Percentiles rank a stretch among this genome's conserved stretches.
Evolutionary conservation across 495 filamentous ascomycete genomes (phyloP).

Genomic region (Daldinia loculata): DNA sequence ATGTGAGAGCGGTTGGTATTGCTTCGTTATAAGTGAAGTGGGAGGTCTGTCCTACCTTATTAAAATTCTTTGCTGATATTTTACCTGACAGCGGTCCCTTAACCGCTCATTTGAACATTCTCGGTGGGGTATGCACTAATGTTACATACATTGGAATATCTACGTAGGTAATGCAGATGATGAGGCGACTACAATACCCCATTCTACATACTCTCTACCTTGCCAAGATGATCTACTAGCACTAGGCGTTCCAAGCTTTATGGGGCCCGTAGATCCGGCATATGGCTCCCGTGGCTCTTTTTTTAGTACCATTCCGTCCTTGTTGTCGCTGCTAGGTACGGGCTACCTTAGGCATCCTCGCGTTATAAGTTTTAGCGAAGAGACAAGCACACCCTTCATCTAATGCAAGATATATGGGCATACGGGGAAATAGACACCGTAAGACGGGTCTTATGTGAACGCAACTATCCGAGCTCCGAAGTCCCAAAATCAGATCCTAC

Average conservation of each 20-base stretch:
- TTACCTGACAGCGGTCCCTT: not conserved
- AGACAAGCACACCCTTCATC: not conserved
- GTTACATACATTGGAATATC: not conserved
- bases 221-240: not conserved
- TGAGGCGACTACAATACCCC: not conserved
- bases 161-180: not conserved
- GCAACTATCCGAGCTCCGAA: not conserved
- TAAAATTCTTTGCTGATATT: not conserved
- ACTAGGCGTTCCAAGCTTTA: not conserved
- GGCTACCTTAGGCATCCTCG: not conserved
- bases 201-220: not conserved
- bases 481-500: not conserved
- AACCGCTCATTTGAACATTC: not conserved
- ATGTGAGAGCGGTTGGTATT: no score
- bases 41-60: not conserved
- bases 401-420: not conserved
- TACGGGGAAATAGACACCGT: not conserved
- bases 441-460: not conserved
- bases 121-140: not conserved
- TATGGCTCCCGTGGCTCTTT: not conserved
- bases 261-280: not conserved
- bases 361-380: not conserved
- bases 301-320: not conserved
- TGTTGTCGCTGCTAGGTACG: not conserved
- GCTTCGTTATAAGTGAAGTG: not conserved